These are phyloP conservation scores for Moricandia moricandioides DNA, from an alignment of 345 rosid species.

Conservation along the genomic window DNA sequence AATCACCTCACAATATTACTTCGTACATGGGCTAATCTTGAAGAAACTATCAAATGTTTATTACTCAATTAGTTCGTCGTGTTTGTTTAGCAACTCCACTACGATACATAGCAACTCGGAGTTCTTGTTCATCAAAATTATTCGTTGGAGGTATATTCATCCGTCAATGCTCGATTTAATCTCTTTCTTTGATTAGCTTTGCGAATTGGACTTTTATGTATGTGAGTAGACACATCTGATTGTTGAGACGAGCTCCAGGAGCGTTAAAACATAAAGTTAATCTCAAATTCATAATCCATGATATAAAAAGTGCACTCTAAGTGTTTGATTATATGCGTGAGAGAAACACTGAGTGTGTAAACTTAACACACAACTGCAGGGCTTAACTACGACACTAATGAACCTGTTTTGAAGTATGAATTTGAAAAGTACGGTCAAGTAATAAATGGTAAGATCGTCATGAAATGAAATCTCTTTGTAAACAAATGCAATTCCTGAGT, in stretches of 20 bases:
- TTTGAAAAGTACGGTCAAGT: slow-evolving; percentile 54
- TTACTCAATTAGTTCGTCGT: not conserved
- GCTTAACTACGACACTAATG: slow-evolving; percentile 67
- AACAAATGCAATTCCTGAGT: not conserved
- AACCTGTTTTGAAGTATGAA: slow-evolving; percentile 52
- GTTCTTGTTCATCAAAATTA: slow-evolving; percentile 41
- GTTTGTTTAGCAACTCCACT: not conserved
- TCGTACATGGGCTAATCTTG: not conserved
- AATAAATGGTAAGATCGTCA: slow-evolving; percentile 25
- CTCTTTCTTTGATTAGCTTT: not conserved
- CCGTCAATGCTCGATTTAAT: not conserved
- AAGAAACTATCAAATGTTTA: slow-evolving; percentile 21
- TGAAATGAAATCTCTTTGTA: no score
- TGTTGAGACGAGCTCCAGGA: no score
- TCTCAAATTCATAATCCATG: no score
- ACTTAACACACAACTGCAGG: slow-evolving; percentile 39
- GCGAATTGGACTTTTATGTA: not conserved
- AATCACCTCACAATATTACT: not conserved
- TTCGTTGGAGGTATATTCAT: slow-evolving; percentile 65
- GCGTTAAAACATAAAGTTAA: no score
- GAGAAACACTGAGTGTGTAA: not conserved
- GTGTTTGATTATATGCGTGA: slow-evolving; percentile 26
- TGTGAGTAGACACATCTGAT: not conserved
- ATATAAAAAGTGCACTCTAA: no score
- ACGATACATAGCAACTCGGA: slow-evolving; percentile 21